Evolutionary conservation across 805 yeast species (phyloP).

Genomic region (Starmera dryadoides): DNA sequence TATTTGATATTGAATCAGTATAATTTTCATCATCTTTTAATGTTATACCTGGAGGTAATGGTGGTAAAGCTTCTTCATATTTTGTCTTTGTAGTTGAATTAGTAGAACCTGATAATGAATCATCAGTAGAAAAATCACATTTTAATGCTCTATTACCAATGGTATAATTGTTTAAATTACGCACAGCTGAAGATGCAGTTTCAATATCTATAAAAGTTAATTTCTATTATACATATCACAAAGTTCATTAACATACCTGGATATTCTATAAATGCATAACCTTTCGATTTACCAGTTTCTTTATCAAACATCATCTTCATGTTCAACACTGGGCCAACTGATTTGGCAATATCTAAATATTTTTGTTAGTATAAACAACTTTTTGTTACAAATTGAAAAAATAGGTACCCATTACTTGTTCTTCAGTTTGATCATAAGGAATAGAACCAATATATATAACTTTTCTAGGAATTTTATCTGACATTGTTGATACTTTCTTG

Average conservation of each 20-base stretch:
- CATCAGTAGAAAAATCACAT: constrained; percentile 68
- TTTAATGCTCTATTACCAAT: constrained; percentile 66
- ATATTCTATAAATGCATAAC: constrained; percentile 83
- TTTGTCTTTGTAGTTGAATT: constrained; percentile 10
- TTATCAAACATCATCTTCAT: constrained; percentile 78
- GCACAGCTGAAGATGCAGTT: constrained; percentile 84
- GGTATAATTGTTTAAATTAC: constrained; percentile 75
- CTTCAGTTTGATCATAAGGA: constrained; percentile 92
- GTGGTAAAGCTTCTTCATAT: constrained; percentile 29
- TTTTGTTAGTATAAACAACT: constrained; percentile 1
- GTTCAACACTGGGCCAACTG: constrained; percentile 82
- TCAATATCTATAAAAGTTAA: constrained; percentile 40
- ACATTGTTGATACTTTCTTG: constrained; percentile 1
- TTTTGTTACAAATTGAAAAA: neutral
- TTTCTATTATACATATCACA: too few relatives aligned
- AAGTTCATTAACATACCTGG: constrained; percentile 38
- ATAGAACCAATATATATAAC: constrained; percentile 78
- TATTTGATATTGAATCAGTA: constrained; percentile 34
- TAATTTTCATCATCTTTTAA: constrained; percentile 24
- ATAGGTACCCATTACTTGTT: constrained; percentile 51
- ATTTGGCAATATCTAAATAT: constrained; percentile 56
- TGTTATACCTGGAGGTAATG: constrained; percentile 48
- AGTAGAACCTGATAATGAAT: constrained; percentile 10
- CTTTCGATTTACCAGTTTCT: constrained; percentile 84
- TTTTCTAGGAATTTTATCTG: constrained; percentile 22